These are phyloP conservation scores for Talaromyces ruber DNA, from an alignment of 495 filamentous ascomycete genomes.

Conservation along the genomic window DNA sequence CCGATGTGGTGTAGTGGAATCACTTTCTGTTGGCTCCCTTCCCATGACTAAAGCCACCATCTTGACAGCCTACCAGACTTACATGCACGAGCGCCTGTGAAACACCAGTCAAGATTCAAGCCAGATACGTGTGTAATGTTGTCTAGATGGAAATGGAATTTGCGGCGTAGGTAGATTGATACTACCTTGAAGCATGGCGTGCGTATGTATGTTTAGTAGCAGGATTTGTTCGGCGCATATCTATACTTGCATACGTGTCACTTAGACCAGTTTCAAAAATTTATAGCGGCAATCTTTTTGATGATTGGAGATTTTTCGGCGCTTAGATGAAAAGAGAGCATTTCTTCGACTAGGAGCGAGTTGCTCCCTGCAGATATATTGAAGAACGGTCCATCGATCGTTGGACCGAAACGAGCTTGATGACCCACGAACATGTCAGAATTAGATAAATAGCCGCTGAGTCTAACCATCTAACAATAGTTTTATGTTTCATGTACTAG, in stretches of 20 bases:
- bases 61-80: background rate
- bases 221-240: background rate
- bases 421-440: background rate
- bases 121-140: background rate
- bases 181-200: background rate
- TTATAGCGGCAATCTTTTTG: background rate
- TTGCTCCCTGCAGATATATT: background rate
- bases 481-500: background rate
- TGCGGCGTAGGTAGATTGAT: background rate
- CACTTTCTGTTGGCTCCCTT: background rate
- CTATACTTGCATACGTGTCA: background rate
- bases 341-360: background rate
- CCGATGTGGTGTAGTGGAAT: background rate
- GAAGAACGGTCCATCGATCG: background rate
- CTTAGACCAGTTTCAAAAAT: background rate
- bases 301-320: background rate
- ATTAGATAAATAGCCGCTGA: background rate
- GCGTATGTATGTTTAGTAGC: background rate
- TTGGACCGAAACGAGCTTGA: background rate
- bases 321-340: background rate
- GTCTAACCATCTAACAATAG: background rate
- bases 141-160: background rate
- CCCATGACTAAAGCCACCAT: background rate
- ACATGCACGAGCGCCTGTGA: background rate
- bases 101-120: background rate